Percentiles rank a stretch among this genome's conserved stretches.
Conservation (phyloP, 2,329 filamentous ascomycete species). For the Alternaria sp. region DNA sequence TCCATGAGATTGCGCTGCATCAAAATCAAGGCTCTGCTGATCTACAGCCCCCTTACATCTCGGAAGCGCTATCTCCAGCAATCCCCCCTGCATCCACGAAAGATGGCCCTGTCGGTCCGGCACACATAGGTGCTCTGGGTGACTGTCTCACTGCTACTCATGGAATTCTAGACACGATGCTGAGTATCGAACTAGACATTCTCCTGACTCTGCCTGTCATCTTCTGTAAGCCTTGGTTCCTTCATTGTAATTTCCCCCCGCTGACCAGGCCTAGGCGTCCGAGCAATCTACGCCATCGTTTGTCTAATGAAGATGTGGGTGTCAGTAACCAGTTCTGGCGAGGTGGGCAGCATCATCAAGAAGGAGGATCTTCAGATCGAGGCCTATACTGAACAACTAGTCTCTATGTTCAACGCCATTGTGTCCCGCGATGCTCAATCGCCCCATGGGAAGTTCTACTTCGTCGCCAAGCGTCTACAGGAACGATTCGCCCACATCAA, state of each 20-base stretch:
- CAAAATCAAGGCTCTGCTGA: conserved; percentile 55
- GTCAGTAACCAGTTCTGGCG: conserved; percentile 59
- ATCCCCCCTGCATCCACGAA: conserved; percentile 51
- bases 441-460: conserved; percentile 59
- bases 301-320: conserved; percentile 69
- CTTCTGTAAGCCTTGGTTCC: conserved; percentile 48
- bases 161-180: conserved; percentile 59
- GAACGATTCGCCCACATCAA: conserved; percentile 57
- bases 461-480: conserved; percentile 56
- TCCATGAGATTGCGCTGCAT: conserved; percentile 62
- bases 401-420: conserved; percentile 57
- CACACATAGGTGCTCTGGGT: conserved; percentile 58
- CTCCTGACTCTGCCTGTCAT: conserved; percentile 57
- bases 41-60: conserved; percentile 56
- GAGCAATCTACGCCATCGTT: conserved; percentile 65
- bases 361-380: conserved; percentile 59
- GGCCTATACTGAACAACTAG: conserved; percentile 56
- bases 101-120: conserved; percentile 54
- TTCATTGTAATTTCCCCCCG: conserved; percentile 24
- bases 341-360: conserved; percentile 60
- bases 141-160: conserved; percentile 58
- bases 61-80: conserved; percentile 52
- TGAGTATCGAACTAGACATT: conserved; percentile 58
- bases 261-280: conserved; percentile 54
- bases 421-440: conserved; percentile 52